phyloP scores from a whole-genome alignment of 148 eudicot genomes.

The Chenopodium suecicum region DNA sequence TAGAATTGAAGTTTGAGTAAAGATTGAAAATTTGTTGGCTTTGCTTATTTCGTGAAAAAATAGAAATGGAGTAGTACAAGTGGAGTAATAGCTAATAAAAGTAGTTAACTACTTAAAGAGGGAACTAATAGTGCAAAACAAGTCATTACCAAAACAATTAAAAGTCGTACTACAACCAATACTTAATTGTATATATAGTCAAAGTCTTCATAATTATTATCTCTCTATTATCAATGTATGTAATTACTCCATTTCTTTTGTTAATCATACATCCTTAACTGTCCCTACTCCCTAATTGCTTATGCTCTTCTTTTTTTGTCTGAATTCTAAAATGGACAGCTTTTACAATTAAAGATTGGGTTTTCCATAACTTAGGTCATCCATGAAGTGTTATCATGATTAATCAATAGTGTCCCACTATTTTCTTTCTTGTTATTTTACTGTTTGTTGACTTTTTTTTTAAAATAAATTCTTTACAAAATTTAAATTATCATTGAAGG shows the following conservation, averaged over 20 bases:
- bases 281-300: slow-evolving; percentile 14
- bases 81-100: slow-evolving; percentile 12
- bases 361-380: slow-evolving; percentile 18
- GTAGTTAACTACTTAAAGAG: slow-evolving; percentile 6
- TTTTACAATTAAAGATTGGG: background rate
- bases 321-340: slow-evolving; percentile 15
- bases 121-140: slow-evolving; percentile 4
- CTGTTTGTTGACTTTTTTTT: slow-evolving; percentile 19
- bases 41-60: slow-evolving; percentile 11
- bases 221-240: background rate
- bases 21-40: slow-evolving; percentile 13
- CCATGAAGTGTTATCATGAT: slow-evolving; percentile 22
- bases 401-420: slow-evolving; percentile 24
- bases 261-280: slow-evolving; percentile 3
- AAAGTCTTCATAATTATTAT: slow-evolving; percentile 19
- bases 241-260: background rate
- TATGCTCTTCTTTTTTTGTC: slow-evolving; percentile 8
- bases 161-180: background rate
- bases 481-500: background rate
- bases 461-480: background rate
- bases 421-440: slow-evolving; percentile 1
- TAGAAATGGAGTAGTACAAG: background rate
- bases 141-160: slow-evolving; percentile 20
- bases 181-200: slow-evolving; percentile 9
- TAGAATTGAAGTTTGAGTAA: slow-evolving; percentile 1